Evolutionary conservation across 2,329 filamentous ascomycete species (phyloP), one percentile per base, ranked within the genome.

Genomic region (Fusarium metavorans): DNA sequence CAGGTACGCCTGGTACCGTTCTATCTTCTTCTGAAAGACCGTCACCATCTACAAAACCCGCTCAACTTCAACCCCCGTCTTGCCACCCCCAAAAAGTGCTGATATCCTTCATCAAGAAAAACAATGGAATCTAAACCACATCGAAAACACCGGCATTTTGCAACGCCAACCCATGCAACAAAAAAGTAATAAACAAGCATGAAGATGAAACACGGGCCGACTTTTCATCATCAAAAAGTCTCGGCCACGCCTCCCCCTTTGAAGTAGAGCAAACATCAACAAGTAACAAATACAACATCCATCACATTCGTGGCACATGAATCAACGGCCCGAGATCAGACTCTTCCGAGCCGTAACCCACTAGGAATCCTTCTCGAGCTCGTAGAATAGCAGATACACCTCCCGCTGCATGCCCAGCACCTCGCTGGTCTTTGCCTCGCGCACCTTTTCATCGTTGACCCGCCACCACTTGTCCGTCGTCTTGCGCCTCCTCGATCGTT

Each of bases 341-440:
- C 54, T 35, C 13, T 7, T 48, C 39, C 43, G 35, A 54, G 20
- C 37, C 23, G 35, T 18, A 18, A 37, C 52, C 34, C 25, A 35
- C 71, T 73, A 78, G 57, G 45, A 63, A 69, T 84, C 82, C 76
- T 87, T 87, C 74, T 96, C 93, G 77, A 97, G 85, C 86, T 98
- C 96, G 83, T 99, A 99, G 82, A 99, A 99, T 61, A 99, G 84
- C 81, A 99, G 85, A 82, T 99, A 99, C 1, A 98, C 96, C 83
- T 99, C 97, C 78, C 92, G 93, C 84, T 98, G 95, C 95, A 98
- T 98, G 9, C 92, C 91, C 67, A 99, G 83, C 8, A 99, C 95
- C 77, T 99, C 97, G 64, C 89, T 91, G 7, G 95, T 98, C 86
- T 95, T 98, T 76, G 95, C 93, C 83, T 98, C 96, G 81, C 96